A percentile compares a stretch with the other conserved stretches of the same genome.
phyloP scores from a whole-genome alignment of 352 stramenopile species.

The Phytopythium cucurbitacearum region DNA sequence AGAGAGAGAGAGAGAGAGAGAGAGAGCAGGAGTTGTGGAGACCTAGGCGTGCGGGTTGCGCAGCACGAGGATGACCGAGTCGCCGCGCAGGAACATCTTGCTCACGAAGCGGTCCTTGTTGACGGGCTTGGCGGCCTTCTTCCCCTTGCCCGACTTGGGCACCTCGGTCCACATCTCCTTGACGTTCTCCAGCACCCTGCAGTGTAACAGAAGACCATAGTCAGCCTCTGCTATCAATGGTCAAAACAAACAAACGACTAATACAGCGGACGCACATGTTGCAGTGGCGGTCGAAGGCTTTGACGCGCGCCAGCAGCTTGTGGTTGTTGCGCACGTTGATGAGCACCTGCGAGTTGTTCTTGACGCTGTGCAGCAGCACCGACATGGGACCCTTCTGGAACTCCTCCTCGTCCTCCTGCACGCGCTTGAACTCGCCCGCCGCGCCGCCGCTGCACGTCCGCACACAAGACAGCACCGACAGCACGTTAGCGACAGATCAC shows the following conservation, averaged over 20 bases:
- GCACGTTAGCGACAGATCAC: too few relatives aligned
- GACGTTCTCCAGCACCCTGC: conserved; percentile 98
- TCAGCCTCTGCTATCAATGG: not conserved
- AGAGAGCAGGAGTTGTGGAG: too few relatives aligned
- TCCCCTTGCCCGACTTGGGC: conserved; percentile 96
- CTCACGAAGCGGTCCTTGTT: conserved; percentile 99
- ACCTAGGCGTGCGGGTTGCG: conserved; percentile 92
- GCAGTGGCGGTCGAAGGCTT: conserved; percentile 99
- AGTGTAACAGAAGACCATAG: not conserved
- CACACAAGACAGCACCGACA: not conserved
- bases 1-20: too few relatives aligned
- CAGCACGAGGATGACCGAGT: conserved; percentile 99
- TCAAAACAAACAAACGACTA: conserved; percentile 3
- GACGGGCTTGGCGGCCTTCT: conserved; percentile 94
- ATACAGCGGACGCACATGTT: conserved; percentile 93
- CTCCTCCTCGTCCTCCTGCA: conserved; percentile 89
- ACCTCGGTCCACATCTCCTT: conserved; percentile 99
- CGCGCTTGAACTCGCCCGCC: conserved; percentile 74
- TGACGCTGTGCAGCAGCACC: conserved; percentile 97
- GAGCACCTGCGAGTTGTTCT: conserved; percentile 97
- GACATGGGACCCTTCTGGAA: conserved; percentile 96
- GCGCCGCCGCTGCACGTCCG: conserved; percentile 8
- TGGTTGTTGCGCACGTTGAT: conserved; percentile 99
- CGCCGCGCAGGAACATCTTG: conserved; percentile 99
- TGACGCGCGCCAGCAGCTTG: conserved; percentile 98